phyloP scores from a whole-genome alignment of 202 grass and related monocot species.

The Setaria italica region DNA sequence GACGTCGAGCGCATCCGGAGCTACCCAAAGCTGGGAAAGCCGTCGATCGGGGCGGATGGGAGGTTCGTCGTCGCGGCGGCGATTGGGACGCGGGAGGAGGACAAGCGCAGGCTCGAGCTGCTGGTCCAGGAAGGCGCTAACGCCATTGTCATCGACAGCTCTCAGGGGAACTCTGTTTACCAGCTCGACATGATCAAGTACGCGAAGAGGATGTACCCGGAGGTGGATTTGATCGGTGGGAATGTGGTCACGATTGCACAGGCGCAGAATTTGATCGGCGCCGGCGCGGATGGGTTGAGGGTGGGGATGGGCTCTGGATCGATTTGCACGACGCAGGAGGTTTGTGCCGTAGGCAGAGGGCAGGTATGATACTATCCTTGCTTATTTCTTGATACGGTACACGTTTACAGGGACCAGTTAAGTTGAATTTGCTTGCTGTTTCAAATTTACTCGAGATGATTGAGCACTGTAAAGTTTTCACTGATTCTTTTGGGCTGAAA shows the following conservation, averaged over 20 bases:
- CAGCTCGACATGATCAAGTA: conserved; percentile 96
- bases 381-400: not conserved
- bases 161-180: conserved; percentile 87
- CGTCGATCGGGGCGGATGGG: conserved; percentile 64
- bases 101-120: conserved; percentile 76
- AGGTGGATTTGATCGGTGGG: conserved; percentile 87
- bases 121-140: conserved; percentile 80
- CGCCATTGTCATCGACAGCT: conserved; percentile 84
- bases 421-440: not conserved
- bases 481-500: not conserved
- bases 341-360: conserved; percentile 86
- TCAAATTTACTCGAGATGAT: not conserved
- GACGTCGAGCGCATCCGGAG: conserved; percentile 78
- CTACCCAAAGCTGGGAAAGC: conserved; percentile 78
- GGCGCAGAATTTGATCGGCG: conserved; percentile 73
- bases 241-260: conserved; percentile 89
- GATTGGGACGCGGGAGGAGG: conserved; percentile 83
- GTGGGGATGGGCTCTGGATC: conserved; percentile 98
- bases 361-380: conserved; percentile 65
- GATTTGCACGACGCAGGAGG: conserved; percentile 95
- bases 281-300: conserved; percentile 81
- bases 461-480: not conserved
- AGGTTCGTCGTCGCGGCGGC: conserved; percentile 73
- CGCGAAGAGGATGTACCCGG: conserved; percentile 68
- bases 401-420: not conserved